Base-by-base conservation (phyloP, 495 filamentous ascomycete genomes). In the Terfezia boudieri region DNA sequence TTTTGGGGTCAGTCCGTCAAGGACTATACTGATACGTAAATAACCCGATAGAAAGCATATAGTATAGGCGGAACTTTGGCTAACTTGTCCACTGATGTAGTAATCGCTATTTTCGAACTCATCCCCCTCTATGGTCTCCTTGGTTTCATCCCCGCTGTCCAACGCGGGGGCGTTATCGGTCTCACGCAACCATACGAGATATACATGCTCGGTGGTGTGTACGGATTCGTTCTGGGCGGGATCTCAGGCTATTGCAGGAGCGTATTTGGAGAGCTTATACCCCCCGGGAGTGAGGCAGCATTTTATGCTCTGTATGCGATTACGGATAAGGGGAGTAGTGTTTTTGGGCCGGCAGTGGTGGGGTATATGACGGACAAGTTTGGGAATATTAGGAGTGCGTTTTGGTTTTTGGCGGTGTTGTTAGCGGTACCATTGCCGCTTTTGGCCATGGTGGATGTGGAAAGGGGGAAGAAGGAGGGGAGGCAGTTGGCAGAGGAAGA, bases 301-400 rank as follows among this genome's bases (percentile, higher is more conserved):
- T 98, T 98, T 65, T 98, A 89, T 66, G 87, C 90, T 0, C 75
- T 98, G 2, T 98, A 94, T 60, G 89, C 90, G 6, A 94, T 98
- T 57, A 98, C 90, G 12, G 90, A 98, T 63, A 98, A 98, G 67
- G 90, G 90, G 20, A 90, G 83, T 8, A 90, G 84, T 63, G 72
- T 98, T 16, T 94, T 98, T 65, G 90, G 90, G 0, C 90, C 90
- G 5, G 81, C 85, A 3, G 89, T 98, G 62, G 92, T 96, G 1
- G 90, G 90, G 4, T 76, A 78, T 0, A 87, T 98, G 55, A 94
- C 90, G 12, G 88, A 95, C 62, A 77, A 73, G 14, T 84, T 84
- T 54, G 90, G 90, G 1, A 81, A 88, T 58, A 96, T 98, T 56
- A 72, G 90, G 59, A 86, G 86, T 36, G 86, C 89, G 2, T 98